A percentile compares a stretch with the other conserved stretches of the same genome.
Conservation (phyloP, 495 filamentous ascomycete species). For the Astrothelium macrocarpum region DNA sequence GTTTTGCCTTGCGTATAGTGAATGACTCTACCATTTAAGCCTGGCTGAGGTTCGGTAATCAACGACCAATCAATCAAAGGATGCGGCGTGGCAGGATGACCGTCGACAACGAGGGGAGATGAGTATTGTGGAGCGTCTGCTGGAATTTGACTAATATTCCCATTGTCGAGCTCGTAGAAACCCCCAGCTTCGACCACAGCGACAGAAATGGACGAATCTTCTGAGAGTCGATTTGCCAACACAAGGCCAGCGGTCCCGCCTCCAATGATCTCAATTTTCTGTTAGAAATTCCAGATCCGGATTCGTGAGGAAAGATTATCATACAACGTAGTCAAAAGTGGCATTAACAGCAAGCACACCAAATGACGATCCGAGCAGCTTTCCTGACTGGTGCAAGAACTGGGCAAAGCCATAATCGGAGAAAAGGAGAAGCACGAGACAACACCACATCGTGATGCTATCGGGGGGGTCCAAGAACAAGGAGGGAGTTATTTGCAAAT, state of each 20-base stretch:
- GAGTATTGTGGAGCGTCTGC: not conserved
- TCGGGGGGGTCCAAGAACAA: not conserved
- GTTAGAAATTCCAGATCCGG: not conserved
- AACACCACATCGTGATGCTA: not conserved
- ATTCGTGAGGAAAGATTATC: not conserved
- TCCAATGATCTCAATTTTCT: slow-evolving; percentile 10
- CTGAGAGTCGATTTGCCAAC: slow-evolving; percentile 14
- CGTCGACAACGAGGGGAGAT: not conserved
- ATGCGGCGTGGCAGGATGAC: slow-evolving; percentile 5
- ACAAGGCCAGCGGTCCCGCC: slow-evolving; percentile 19
- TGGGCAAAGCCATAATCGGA: not conserved
- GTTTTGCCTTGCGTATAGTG: slow-evolving; percentile 1
- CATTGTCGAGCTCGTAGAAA: slow-evolving; percentile 16
- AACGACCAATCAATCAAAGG: slow-evolving; percentile 25
- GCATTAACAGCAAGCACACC: slow-evolving; percentile 11
- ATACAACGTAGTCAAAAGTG: slow-evolving; percentile 19
- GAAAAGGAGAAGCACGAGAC: not conserved
- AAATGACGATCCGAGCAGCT: slow-evolving; percentile 17
- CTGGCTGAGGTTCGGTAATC: slow-evolving; percentile 15
- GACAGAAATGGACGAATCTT: slow-evolving; percentile 13
- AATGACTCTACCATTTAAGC: not conserved
- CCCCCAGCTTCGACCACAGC: slow-evolving; percentile 18
- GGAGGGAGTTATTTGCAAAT: not conserved
- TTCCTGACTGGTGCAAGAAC: not conserved
- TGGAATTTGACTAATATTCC: slow-evolving; percentile 2